Conservation (phyloP, 257 asterid species). For the Marsdenia floribunda region DNA sequence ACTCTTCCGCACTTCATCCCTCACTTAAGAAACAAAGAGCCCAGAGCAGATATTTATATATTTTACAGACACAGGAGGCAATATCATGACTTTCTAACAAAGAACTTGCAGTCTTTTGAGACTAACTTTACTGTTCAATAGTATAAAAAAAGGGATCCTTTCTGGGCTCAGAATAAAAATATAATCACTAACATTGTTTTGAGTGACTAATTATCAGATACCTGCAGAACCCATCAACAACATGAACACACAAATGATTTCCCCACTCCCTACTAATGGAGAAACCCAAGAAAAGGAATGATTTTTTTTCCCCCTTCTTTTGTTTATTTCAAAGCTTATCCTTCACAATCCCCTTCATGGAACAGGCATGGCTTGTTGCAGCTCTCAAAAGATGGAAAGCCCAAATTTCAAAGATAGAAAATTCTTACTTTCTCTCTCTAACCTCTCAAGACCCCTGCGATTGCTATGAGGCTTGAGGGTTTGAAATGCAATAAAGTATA, state of each 20-base stretch:
- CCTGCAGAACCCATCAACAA: constrained; percentile 18
- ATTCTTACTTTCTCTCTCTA: constrained; percentile 23
- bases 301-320: not conserved
- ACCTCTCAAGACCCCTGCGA: constrained; percentile 16
- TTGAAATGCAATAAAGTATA: constrained; percentile 23
- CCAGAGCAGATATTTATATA: constrained; percentile 18
- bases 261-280: constrained; percentile 19
- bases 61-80: constrained; percentile 19
- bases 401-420: constrained; percentile 43
- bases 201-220: constrained; percentile 21
- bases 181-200: constrained; percentile 33
- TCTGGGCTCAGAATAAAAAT: constrained; percentile 22
- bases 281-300: constrained; percentile 26
- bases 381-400: constrained; percentile 65
- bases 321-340: constrained; percentile 19
- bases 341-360: constrained; percentile 34
- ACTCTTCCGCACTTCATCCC: constrained; percentile 22
- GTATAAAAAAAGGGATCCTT: constrained; percentile 30
- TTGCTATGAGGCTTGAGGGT: constrained; percentile 19
- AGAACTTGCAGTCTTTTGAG: constrained; percentile 32
- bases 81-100: constrained; percentile 27
- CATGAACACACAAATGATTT: constrained; percentile 20
- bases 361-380: constrained; percentile 60
- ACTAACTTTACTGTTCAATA: constrained; percentile 26
- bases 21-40: constrained; percentile 14